Evolutionary conservation across 345 rosid species (phyloP).

Genomic region (Lepidium africanum): DNA sequence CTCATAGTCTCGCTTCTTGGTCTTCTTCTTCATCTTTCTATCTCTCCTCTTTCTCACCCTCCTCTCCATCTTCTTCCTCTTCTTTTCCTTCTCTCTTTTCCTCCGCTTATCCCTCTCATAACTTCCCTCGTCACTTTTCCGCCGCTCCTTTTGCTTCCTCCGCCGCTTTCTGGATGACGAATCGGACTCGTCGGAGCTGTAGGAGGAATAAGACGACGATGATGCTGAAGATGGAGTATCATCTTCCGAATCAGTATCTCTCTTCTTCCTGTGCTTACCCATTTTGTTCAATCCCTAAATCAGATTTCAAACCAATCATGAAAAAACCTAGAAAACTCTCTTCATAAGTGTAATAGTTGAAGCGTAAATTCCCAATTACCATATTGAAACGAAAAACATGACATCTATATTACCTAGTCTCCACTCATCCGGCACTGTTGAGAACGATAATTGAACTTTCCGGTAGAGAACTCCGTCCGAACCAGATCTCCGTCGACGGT

Average conservation of each 20-base stretch:
- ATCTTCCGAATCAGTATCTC: slow-evolving; percentile 35
- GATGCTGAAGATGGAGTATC: slow-evolving; percentile 29
- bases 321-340: neutral
- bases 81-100: slow-evolving; percentile 36
- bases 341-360: neutral
- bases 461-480: slow-evolving; percentile 64
- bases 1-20: slow-evolving; percentile 30
- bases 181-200: slow-evolving; percentile 44
- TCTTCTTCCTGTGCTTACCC: slow-evolving; percentile 27
- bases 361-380: neutral
- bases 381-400: neutral
- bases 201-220: slow-evolving; percentile 27
- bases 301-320: slow-evolving; percentile 7
- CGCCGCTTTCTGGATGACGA: slow-evolving; percentile 30
- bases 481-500: slow-evolving; percentile 1
- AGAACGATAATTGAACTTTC: slow-evolving; percentile 67
- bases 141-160: slow-evolving; percentile 32
- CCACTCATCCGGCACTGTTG: slow-evolving; percentile 83
- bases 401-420: slow-evolving; percentile 14
- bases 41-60: slow-evolving; percentile 36
- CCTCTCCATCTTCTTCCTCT: slow-evolving; percentile 29
- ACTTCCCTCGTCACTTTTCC: slow-evolving; percentile 31
- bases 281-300: slow-evolving; percentile 12
- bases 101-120: slow-evolving; percentile 51
- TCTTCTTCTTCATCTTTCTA: slow-evolving; percentile 38